Evolutionary conservation across 2,329 filamentous ascomycete species (phyloP), one percentile per base, ranked within the genome.

Genomic region (Colletotrichum shisoi): DNA sequence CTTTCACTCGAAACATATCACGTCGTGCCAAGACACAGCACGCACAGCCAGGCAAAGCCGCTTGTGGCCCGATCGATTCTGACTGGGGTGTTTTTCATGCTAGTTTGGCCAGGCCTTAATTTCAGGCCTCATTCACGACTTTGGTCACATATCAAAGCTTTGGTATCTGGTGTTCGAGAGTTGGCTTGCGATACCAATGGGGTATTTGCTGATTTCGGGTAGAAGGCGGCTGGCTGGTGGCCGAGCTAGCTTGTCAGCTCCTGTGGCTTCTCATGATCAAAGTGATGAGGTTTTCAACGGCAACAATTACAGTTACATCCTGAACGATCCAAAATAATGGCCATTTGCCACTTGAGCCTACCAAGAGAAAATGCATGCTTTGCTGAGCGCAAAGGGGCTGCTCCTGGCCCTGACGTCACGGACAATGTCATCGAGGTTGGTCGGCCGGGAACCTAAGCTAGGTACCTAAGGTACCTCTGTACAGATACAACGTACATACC

Each of bases 331-430:
- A 2, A 34, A 5, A 34, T 9, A 34, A 34, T 9, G 8, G 1
- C 7, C 31, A 9, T 9, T 21, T 45, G n/a, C 44, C 1, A 12
- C 19, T 11, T 45, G n/a, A 21, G 1, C 44, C 44, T 8, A 2
- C n/a, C 8, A 24, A 3, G 6, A 4, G 6, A 13, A 12, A 48
- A 9, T 9, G 13, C 11, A 5, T 8, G 31, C 31, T 34, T 7
- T 34, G 31, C 31, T 34, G 8, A 9, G 31, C 31, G 31, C 31
- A 34, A 34, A 8, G 31, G 1, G 15, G 27, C 27, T 24, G 17
- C 21, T 24, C 51, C 34, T n/a, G 9, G 13, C 12, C 12, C 31
- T 58, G 56, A 58, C 56, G 56, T 58, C 56, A 58, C 56, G 24
- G 12, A 12, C 13, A 13, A 3, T 12, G 27, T 34, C n/a, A 19